Evolutionary conservation across 176 grass and related monocot species (phyloP), one percentile per base, ranked within the genome.

Genomic region (Eleusine indica): DNA sequence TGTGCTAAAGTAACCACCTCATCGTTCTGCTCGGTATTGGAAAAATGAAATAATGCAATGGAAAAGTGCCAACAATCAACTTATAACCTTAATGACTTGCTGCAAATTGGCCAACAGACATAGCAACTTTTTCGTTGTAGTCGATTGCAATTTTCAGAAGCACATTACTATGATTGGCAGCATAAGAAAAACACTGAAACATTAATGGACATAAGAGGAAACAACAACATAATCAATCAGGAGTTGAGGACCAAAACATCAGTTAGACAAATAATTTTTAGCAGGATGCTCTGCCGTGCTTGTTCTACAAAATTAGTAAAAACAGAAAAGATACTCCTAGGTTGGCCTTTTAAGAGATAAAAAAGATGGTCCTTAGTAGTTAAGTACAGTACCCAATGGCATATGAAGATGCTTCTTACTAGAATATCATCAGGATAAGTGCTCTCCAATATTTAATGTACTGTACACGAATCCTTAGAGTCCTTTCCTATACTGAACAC

Each of bases 331-430:
- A 77, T 39, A 82, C 41, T 82, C 30, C 47, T 74, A 38, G 70
- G 68, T 62, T 72, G 54, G 60, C 35, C 66, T 66, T 85, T 57
- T 77, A 10, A 66, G 30, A 5, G 2, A 35, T 35, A 35, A n/a
- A 40, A 17, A 30, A 75, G 49, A 81, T 64, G 42, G 32, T 42
- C 82, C 42, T 64, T 35, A 25, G 5, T 72, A 72, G 65, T 54
- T 81, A 65, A 53, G 60, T 70, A 86, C 74, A 69, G 69, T 70
- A 80, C 68, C 76, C 54, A 17, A 79, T n/a, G 52, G 60, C 73
- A 83, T 69, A 74, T 46, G 71, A 65, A 39, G 54, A 79, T 70
- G 60, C 22, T 63, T 63, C 64, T 69, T 53, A 63, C 62, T 80
- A 56, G 79, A 86, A 74, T 68, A 70, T 47, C 5, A 41, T 16